These are phyloP conservation scores for Protoeuglena noctilucae DNA, from an alignment of 139 green algal genomes.

Conservation along the genomic window DNA sequence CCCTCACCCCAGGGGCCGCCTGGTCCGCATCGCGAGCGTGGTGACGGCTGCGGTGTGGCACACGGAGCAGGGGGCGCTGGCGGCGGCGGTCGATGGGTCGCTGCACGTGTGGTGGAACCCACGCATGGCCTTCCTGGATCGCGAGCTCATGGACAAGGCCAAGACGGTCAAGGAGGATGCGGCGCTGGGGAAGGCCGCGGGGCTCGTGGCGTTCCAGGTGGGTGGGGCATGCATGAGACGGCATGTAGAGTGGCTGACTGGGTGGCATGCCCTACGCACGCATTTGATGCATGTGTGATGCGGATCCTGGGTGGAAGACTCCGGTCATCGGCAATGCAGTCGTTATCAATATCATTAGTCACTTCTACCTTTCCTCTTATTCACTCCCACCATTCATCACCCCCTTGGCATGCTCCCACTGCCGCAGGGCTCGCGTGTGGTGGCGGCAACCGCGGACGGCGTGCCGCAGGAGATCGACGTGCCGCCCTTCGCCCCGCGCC, in stretches of 20 bases:
- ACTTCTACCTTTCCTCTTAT: neutral
- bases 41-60: conserved; percentile 45
- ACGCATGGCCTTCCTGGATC: conserved; percentile 41
- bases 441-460: conserved; percentile 35
- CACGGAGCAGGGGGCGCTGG: conserved; percentile 42
- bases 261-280: neutral
- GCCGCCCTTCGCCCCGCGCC: conserved; percentile 28
- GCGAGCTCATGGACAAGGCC: conserved; percentile 37
- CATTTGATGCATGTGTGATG: neutral
- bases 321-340: no score
- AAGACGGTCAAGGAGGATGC: neutral
- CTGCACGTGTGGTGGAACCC: conserved; percentile 60
- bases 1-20: no score
- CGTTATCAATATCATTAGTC: neutral
- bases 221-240: conserved; percentile 24
- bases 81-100: conserved; percentile 37
- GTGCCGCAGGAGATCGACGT: conserved; percentile 22
- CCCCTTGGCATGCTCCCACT: no score
- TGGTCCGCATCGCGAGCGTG: conserved; percentile 48
- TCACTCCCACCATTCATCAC: no score
- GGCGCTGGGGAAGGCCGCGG: neutral
- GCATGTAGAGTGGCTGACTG: neutral
- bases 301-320: no score
- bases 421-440: no score
- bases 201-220: conserved; percentile 16